Evolutionary conservation across 257 asterid species (phyloP).

Genomic region (Anisodus acutangulus): DNA sequence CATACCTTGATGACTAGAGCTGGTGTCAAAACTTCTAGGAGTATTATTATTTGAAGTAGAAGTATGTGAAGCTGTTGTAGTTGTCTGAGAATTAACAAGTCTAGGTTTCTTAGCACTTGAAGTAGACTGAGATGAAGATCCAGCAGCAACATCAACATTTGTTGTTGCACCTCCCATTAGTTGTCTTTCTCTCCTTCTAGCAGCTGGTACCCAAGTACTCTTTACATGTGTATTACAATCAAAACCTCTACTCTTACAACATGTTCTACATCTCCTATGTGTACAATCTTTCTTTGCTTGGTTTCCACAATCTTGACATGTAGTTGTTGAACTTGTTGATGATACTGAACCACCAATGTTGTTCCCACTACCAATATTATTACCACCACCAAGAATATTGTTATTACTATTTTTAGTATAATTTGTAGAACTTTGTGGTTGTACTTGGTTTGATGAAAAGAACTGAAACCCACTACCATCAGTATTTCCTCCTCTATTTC

Average conservation of each 20-base stretch:
- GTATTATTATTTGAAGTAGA: conserved; percentile 76
- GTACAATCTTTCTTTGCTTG: conserved; percentile 74
- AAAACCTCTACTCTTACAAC: conserved; percentile 66
- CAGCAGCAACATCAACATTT: conserved; percentile 37
- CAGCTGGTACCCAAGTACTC: conserved; percentile 78
- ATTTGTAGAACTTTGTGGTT: conserved; percentile 31
- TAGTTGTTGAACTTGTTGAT: conserved; percentile 34
- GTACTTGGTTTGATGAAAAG: conserved; percentile 53
- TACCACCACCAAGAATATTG: neutral
- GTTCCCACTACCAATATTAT: neutral
- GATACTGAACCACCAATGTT: neutral
- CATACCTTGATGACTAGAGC: conserved; percentile 67
- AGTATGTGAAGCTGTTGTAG: conserved; percentile 70
- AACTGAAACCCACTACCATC: conserved; percentile 51
- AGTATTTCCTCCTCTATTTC: conserved; percentile 32
- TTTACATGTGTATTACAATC: conserved; percentile 64
- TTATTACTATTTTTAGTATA: conserved; percentile 40
- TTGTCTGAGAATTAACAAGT: conserved; percentile 55
- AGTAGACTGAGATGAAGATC: conserved; percentile 63
- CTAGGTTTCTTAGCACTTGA: conserved; percentile 68
- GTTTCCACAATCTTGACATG: conserved; percentile 73
- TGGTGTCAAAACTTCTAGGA: conserved; percentile 73
- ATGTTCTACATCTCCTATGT: conserved; percentile 63
- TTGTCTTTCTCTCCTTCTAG: conserved; percentile 79
- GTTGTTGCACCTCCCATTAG: conserved; percentile 30